These are phyloP conservation scores for Apiospora sp. DNA, from an alignment of 2,329 filamentous ascomycete genomes.

Conservation along the genomic window DNA sequence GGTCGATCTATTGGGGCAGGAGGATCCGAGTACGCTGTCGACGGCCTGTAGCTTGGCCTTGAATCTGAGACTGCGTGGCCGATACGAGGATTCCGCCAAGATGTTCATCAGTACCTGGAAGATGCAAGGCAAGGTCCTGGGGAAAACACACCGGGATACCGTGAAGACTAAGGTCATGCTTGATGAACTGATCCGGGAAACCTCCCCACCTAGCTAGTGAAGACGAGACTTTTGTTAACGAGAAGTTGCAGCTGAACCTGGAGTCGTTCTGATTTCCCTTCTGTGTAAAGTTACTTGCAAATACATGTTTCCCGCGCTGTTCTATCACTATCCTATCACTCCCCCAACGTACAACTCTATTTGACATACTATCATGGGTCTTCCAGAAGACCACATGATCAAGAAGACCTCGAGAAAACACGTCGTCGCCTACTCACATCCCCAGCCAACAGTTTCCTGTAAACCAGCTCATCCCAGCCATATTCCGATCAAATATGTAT, in stretches of 20 bases:
- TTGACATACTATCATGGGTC: too few relatives aligned
- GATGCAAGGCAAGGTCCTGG: not conserved
- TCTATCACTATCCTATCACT: too few relatives aligned
- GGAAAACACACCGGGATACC: constrained; percentile 14
- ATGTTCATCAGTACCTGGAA: constrained; percentile 7
- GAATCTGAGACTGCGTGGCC: not conserved
- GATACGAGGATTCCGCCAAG: not conserved
- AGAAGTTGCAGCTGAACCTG: too few relatives aligned
- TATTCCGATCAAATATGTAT: not conserved
- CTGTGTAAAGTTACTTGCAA: too few relatives aligned
- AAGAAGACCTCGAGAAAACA: not conserved
- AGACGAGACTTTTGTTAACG: too few relatives aligned
- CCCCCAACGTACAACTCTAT: too few relatives aligned
- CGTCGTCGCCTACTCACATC: too few relatives aligned
- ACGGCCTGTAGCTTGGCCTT: not conserved
- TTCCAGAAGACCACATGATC: too few relatives aligned
- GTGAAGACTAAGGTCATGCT: constrained; percentile 2
- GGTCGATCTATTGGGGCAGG: not conserved
- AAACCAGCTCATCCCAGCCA: not conserved
- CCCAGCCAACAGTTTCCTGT: too few relatives aligned
- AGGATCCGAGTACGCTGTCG: not conserved
- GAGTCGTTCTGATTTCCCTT: too few relatives aligned
- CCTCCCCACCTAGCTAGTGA: too few relatives aligned
- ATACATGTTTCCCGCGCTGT: too few relatives aligned
- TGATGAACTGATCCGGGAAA: not conserved